Base-by-base conservation (phyloP, 1,284 basidiomycete species). In the Ceratobasidium sp. region DNA sequence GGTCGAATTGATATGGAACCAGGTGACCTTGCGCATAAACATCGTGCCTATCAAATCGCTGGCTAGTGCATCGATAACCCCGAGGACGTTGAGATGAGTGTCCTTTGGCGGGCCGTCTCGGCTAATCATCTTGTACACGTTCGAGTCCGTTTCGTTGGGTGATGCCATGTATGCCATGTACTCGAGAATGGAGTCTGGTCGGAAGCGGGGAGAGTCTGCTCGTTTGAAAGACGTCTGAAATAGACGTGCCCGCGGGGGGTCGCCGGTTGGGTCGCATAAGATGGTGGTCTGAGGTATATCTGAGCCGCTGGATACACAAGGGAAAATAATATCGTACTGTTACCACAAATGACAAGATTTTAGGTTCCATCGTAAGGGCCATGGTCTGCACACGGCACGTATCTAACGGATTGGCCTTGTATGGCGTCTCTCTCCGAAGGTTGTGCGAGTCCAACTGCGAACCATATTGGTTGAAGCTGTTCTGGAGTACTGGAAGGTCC, bases 331-430 rank as follows among this genome's bases (percentile, higher is more conserved):
- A n/a, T 8, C 60, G 5, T 44, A 65, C 62, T 8, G 41, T 27
- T 12, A 69, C 27, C 4, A 16, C 52, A 23, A 69, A 55, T 0
- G 48, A 41, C 50, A 69, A 7, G 0, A 55, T 69, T 44, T 16
- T 69, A 4, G 54, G 30, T 35, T 69, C 50, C 52, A 55, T 69
- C 23, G 67, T 38, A 55, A 69, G 50, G 3, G 52, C 23, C 67
- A 69, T 69, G 41, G 55, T 44, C 10, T 69, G 30, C 7, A 69
- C 67, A 3, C 52, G 67, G 38, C 67, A 69, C 16, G n/a, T 55
- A 20, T 69, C 23, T 52, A 69, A 35, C 12, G 67, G 67, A 14
- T 69, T 69, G 14, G 67, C 52, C 44, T 69, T 23, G 33, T 69
- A 69, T 2, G 67, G n/a, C 1, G 50, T 41, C n/a, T 69, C 48